Conservation (phyloP, 768 basidiomycete species). For the Gloeophyllum trabeum region DNA sequence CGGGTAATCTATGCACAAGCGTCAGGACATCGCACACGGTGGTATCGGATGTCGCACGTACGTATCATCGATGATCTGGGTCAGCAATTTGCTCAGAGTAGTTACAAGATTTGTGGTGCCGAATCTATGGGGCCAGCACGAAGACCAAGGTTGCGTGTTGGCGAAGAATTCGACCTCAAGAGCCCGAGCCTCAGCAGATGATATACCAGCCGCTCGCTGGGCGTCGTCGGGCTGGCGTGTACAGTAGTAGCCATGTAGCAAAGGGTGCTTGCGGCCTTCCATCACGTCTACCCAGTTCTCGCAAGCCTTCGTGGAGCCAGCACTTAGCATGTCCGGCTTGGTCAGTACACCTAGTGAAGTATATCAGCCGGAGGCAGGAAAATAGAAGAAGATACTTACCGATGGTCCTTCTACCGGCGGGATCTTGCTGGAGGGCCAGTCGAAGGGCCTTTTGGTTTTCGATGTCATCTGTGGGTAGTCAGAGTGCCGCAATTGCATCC, state of each 20-base stretch:
- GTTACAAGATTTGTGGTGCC: neutral
- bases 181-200: slow-evolving; percentile 19
- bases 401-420: slow-evolving; percentile 32
- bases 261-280: slow-evolving; percentile 24
- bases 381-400: slow-evolving; percentile 16
- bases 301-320: slow-evolving; percentile 22
- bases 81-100: neutral
- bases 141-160: neutral
- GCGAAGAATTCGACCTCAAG: slow-evolving; percentile 24
- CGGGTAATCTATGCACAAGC: neutral
- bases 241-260: slow-evolving; percentile 31
- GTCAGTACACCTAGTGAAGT: slow-evolving; percentile 36
- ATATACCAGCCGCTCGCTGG: slow-evolving; percentile 19
- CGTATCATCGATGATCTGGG: neutral
- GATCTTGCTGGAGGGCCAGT: slow-evolving; percentile 30
- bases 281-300: slow-evolving; percentile 31
- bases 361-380: neutral
- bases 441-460: slow-evolving; percentile 38
- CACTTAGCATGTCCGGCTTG: slow-evolving; percentile 36
- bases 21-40: neutral
- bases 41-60: neutral
- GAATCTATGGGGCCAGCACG: neutral
- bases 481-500: neutral
- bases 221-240: slow-evolving; percentile 29
- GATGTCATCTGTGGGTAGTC: slow-evolving; percentile 28